Evolutionary conservation across 208 protist species (phyloP).

Genomic region (Acanthamoeba royreba): DNA sequence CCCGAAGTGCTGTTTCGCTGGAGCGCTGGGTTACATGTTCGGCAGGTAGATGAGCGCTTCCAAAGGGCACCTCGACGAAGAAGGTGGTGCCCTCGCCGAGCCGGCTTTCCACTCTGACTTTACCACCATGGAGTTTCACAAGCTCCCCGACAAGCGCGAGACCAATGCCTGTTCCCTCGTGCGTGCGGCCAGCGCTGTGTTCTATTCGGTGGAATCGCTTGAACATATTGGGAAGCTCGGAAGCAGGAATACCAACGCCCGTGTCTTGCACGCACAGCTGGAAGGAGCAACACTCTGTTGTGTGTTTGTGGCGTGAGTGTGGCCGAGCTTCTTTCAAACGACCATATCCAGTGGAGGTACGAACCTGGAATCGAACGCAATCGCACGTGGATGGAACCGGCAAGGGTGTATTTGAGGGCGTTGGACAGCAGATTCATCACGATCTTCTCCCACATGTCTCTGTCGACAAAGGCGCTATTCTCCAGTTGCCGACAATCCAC

Average conservation of each 20-base stretch:
- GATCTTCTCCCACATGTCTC: conserved; percentile 53
- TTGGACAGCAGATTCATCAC: conserved; percentile 56
- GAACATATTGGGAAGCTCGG: conserved; percentile 48
- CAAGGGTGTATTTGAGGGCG: conserved; percentile 66
- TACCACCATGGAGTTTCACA: conserved; percentile 61
- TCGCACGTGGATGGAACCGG: background rate
- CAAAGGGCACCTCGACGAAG: background rate
- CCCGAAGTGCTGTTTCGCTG: background rate
- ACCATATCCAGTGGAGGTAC: background rate
- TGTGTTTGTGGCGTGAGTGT: background rate
- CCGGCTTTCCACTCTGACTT: background rate
- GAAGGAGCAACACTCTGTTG: background rate
- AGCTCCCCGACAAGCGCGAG: conserved; percentile 60
- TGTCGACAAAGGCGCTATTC: conserved; percentile 17
- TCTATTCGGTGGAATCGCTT: conserved; percentile 60
- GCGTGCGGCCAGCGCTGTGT: background rate
- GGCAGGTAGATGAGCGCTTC: background rate
- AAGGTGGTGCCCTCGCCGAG: background rate
- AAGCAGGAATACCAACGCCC: background rate
- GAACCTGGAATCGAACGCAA: background rate
- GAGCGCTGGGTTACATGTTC: background rate
- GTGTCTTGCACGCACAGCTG: conserved; percentile 15
- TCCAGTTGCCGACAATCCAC: background rate
- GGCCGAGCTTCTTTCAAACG: background rate
- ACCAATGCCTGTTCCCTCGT: conserved; percentile 59